Percentiles rank a stretch among this genome's conserved stretches.
These are phyloP conservation scores for Martensiomyces pterosporus DNA, from an alignment of 192 early-diverging fungal species.

Conservation along the genomic window DNA sequence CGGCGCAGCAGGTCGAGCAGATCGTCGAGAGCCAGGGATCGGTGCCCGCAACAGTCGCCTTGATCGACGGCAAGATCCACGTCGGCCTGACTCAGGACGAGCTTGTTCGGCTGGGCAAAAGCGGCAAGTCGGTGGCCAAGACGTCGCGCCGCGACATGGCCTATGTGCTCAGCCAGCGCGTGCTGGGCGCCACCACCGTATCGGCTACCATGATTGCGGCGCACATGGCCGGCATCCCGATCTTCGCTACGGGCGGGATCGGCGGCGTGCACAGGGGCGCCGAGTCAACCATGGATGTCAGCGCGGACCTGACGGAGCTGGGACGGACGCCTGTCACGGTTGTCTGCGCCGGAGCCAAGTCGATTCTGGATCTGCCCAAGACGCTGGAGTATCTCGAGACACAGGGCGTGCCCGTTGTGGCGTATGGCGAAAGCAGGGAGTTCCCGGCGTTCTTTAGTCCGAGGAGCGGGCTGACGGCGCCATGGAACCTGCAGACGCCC, in stretches of 20 bases:
- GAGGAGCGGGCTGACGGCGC: conserved; percentile 55
- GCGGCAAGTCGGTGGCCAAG: conserved; percentile 64
- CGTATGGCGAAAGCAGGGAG: conserved; percentile 58
- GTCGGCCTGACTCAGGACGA: conserved; percentile 69
- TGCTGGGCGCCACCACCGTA: conserved; percentile 88
- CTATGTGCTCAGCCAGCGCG: conserved; percentile 62
- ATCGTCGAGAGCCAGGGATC: conserved; percentile 69
- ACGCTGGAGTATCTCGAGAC: conserved; percentile 93
- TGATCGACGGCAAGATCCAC: conserved; percentile 79
- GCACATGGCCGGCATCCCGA: conserved; percentile 73
- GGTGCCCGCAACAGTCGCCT: conserved; percentile 84
- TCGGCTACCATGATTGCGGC: conserved; percentile 89
- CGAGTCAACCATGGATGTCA: conserved; percentile 76
- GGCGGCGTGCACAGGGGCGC: conserved; percentile 92
- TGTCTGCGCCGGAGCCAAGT: conserved; percentile 93
- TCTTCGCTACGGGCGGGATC: conserved; percentile 97
- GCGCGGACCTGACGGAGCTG: conserved; percentile 90
- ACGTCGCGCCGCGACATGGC: conserved; percentile 83
- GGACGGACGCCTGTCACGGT: conserved; percentile 89
- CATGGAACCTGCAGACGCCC: conserved; percentile 39
- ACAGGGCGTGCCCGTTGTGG: conserved; percentile 86
- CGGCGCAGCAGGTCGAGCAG: conserved; percentile 75
- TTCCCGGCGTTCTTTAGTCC: conserved; percentile 94
- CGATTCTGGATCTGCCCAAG: conserved; percentile 89
- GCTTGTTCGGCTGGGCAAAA: conserved; percentile 60